phyloP scores from a whole-genome alignment of 2,329 filamentous ascomycete species.

The Thelonectria olida region DNA sequence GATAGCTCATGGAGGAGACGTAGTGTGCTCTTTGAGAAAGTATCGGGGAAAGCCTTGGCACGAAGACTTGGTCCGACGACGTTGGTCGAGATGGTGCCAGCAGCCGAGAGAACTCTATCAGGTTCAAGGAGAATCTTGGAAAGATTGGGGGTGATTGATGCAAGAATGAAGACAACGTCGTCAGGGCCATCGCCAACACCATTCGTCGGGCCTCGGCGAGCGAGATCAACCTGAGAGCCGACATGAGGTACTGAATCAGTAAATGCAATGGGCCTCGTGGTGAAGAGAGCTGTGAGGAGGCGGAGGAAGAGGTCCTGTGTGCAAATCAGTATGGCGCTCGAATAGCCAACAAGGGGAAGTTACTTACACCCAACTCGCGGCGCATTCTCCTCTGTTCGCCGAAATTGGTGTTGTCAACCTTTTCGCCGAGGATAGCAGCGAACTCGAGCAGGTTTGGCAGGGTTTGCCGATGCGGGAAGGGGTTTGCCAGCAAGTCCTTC shows the following conservation, averaged over 20 bases:
- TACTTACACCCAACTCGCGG: slow-evolving; percentile 82
- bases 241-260: slow-evolving; percentile 59
- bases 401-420: slow-evolving; percentile 97
- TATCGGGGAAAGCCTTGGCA: slow-evolving; percentile 87
- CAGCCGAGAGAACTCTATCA: slow-evolving; percentile 82
- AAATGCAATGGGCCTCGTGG: slow-evolving; percentile 82
- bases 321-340: slow-evolving; percentile 38
- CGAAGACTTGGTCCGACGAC: slow-evolving; percentile 84
- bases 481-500: slow-evolving; percentile 89
- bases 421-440: slow-evolving; percentile 87
- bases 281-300: slow-evolving; percentile 92
- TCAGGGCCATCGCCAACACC: slow-evolving; percentile 64
- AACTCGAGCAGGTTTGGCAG: slow-evolving; percentile 88
- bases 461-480: slow-evolving; percentile 92
- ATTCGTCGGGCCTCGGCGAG: slow-evolving; percentile 47
- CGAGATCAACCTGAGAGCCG: slow-evolving; percentile 45
- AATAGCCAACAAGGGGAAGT: neutral
- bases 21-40: slow-evolving; percentile 76
- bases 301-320: slow-evolving; percentile 85
- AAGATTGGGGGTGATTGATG: slow-evolving; percentile 80
- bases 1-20: slow-evolving; percentile 80
- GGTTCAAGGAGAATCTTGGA: slow-evolving; percentile 85
- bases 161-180: slow-evolving; percentile 83
- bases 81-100: slow-evolving; percentile 82
- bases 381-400: slow-evolving; percentile 94